phyloP scores from a whole-genome alignment of 352 stramenopile genomes.

The Phytophthora syringae region DNA sequence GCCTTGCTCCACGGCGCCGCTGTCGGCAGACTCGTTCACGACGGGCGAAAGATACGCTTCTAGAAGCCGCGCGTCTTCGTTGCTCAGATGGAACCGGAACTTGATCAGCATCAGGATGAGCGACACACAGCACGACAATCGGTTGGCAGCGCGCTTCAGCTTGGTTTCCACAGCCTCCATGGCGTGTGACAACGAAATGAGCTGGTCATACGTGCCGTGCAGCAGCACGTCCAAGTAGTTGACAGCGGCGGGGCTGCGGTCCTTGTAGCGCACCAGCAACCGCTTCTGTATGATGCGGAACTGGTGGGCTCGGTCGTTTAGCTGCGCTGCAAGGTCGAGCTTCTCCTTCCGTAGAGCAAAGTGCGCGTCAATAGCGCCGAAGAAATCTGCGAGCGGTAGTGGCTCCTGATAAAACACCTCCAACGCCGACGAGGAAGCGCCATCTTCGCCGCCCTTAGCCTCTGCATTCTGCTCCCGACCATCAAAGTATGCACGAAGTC shows the following conservation, averaged over 20 bases:
- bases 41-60: constrained; percentile 72
- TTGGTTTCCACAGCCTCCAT: constrained; percentile 68
- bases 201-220: constrained; percentile 86
- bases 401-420: constrained; percentile 86
- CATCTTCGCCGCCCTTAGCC: constrained; percentile 16
- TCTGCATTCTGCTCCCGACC: constrained; percentile 21
- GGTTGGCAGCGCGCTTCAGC: constrained; percentile 62
- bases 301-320: constrained; percentile 89
- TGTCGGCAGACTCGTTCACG: constrained; percentile 47
- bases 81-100: constrained; percentile 81
- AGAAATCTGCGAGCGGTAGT: constrained; percentile 88
- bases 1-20: constrained; percentile 60
- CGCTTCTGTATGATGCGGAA: constrained; percentile 92
- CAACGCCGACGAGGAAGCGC: constrained; percentile 30
- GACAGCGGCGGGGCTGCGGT: constrained; percentile 83
- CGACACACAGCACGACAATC: constrained; percentile 75
- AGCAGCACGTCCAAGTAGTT: constrained; percentile 87
- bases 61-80: constrained; percentile 66
- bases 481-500: constrained; percentile 63
- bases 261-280: constrained; percentile 90
- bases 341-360: constrained; percentile 77
- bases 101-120: constrained; percentile 86
- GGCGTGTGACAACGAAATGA: constrained; percentile 74
- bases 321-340: constrained; percentile 58
- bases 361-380: constrained; percentile 87